Base-by-base conservation (phyloP, 345 rosid genomes). In the Gynandropsis gynandra region DNA sequence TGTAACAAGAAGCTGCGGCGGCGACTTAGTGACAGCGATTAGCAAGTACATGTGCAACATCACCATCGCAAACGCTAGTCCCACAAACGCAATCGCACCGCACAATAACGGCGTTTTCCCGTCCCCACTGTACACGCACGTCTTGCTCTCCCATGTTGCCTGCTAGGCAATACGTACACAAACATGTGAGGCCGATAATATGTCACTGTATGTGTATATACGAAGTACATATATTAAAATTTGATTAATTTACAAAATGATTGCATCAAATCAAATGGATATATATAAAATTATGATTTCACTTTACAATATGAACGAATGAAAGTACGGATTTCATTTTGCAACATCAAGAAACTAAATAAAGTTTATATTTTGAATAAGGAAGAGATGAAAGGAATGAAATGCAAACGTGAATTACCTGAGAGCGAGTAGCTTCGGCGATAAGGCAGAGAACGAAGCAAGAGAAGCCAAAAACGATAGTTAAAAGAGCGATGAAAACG, bases 401-500 rank as follows among this genome's bases (percentile, higher is more conserved):
- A n/a, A 8, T n/a, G 14, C 11, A 36, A 9, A 52, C 29, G 36
- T 11, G 4, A n/a, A 10, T 63, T 64, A 92, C 95, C 90, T 71
- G 88, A 35, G 98, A 85, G 61, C 81, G 90, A 4, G 86, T 76
- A 50, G 90, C 94, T 80, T 92, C 98, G 0, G 95, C 95, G 17
- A 82, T 39, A 52, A 92, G 88, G 52, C 95, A 85, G 27, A 92
- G 79, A 50, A 83, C 40, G 72, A 85, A 92, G 78, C 95, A 79
- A 16, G 79, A 65, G 7, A 88, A 71, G 43, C 98, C 95, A 15
- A 71, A 76, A 29, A 83, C 65, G 36, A 85, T 71, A 48, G 87
- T 85, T n/a, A 78, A 54, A 52, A 76, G 68, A 1, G 74, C 58
- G 4, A 88, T 49, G 31, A 64, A 45, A 6, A 71, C 72, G 8